These are phyloP conservation scores for Neurospora sp. DNA, from an alignment of 495 filamentous ascomycete genomes.

Conservation along the genomic window DNA sequence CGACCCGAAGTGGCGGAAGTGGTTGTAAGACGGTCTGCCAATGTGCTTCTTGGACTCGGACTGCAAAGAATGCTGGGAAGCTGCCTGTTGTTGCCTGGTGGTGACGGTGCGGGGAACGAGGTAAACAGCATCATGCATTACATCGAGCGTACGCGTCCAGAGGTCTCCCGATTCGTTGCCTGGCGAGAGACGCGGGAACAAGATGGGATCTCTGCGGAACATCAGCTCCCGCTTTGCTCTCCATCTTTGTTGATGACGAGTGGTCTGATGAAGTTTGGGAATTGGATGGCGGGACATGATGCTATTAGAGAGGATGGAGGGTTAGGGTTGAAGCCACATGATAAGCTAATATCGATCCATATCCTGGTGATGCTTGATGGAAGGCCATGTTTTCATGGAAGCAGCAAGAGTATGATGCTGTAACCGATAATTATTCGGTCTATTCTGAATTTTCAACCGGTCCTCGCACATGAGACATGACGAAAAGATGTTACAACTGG, in stretches of 20 bases:
- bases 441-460: background rate
- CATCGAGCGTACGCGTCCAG: background rate
- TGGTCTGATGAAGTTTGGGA: background rate
- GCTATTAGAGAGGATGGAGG: background rate
- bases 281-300: background rate
- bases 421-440: too few species aligned
- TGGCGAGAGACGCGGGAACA: background rate
- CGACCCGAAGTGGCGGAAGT: background rate
- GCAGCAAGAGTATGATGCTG: too few species aligned
- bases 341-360: background rate
- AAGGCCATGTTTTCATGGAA: too few species aligned
- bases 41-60: background rate
- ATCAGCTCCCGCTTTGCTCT: background rate
- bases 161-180: background rate
- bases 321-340: background rate
- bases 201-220: background rate
- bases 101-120: constrained; percentile 3
- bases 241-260: background rate
- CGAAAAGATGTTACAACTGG: background rate
- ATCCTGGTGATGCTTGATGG: background rate
- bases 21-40: background rate
- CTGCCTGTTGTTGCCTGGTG: background rate
- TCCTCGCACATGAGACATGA: background rate
- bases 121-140: constrained; percentile 3
- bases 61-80: background rate